phyloP scores from a whole-genome alignment of 1,284 basidiomycete genomes.

The Ganoderma leucocontextum region DNA sequence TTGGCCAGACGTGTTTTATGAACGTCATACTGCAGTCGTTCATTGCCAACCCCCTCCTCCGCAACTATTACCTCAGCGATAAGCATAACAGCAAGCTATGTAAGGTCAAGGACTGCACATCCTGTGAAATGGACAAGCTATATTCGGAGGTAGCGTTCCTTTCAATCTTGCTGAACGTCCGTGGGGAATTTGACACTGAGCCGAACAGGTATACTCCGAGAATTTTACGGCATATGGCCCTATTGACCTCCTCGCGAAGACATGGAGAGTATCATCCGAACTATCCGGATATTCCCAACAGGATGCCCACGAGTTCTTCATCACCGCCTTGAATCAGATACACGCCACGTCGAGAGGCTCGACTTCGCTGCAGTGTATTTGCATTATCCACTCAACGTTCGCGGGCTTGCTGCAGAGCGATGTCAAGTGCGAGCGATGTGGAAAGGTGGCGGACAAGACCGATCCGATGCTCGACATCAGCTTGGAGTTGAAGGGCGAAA shows the following conservation, averaged over 20 bases:
- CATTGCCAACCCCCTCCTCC: slow-evolving; percentile 90
- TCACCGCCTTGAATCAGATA: slow-evolving; percentile 84
- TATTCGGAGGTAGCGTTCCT: slow-evolving; percentile 75
- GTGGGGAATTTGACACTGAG: slow-evolving; percentile 14
- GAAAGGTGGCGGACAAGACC: slow-evolving; percentile 78
- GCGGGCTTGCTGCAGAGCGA: slow-evolving; percentile 89
- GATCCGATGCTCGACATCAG: slow-evolving; percentile 95
- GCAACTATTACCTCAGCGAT: slow-evolving; percentile 92
- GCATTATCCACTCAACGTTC: slow-evolving; percentile 93
- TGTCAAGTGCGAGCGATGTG: slow-evolving; percentile 85
- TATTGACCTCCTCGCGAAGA: slow-evolving; percentile 83
- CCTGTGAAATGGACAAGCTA: slow-evolving; percentile 94
- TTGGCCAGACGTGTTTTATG: slow-evolving; percentile 95
- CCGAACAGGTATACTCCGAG: slow-evolving; percentile 72
- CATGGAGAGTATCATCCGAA: slow-evolving; percentile 88
- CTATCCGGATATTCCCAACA: slow-evolving; percentile 94
- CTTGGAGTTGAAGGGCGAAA: slow-evolving; percentile 79
- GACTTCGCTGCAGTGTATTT: slow-evolving; percentile 83
- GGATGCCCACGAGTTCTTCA: slow-evolving; percentile 93
- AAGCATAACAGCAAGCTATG: slow-evolving; percentile 80
- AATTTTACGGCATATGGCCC: slow-evolving; percentile 83
- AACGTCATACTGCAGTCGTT: slow-evolving; percentile 95
- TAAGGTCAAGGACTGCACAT: slow-evolving; percentile 82
- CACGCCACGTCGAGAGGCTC: slow-evolving; percentile 80
- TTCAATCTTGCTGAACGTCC: slow-evolving; percentile 12